Conservation (phyloP, 495 filamentous ascomycete genomes). For the Schizothecium vesticola region DNA sequence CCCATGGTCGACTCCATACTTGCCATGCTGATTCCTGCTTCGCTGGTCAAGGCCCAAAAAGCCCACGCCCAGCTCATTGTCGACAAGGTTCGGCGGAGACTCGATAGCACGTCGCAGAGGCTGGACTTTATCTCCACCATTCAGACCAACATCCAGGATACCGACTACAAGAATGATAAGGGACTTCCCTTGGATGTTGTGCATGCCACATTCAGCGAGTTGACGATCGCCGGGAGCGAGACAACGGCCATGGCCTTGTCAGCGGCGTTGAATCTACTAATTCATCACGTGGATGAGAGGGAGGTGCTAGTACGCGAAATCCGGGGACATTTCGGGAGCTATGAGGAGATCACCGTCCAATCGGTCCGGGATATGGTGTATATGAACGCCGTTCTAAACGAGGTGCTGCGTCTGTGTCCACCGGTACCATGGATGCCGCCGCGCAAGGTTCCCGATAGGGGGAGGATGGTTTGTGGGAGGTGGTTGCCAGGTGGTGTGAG, state of each 20-base stretch:
- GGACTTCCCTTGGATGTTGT: constrained; percentile 27
- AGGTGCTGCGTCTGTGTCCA: constrained; percentile 39
- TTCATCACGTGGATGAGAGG: constrained; percentile 37
- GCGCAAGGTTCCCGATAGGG: constrained; percentile 25
- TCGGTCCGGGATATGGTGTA: constrained; percentile 33
- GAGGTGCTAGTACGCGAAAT: constrained; percentile 39
- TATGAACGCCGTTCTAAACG: constrained; percentile 42
- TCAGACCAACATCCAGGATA: constrained; percentile 19
- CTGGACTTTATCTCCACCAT: constrained; percentile 39
- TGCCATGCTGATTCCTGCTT: constrained; percentile 30
- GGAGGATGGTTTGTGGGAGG: constrained; percentile 27
- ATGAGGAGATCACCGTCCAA: constrained; percentile 43
- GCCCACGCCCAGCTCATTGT: constrained; percentile 34
- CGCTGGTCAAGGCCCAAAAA: constrained; percentile 23
- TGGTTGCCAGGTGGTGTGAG: constrained; percentile 24
- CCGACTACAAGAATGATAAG: constrained; percentile 1
- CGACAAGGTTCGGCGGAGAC: constrained; percentile 35
- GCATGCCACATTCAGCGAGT: constrained; percentile 35
- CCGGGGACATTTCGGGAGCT: constrained; percentile 34
- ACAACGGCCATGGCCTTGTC: constrained; percentile 48
- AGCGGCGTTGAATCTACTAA: constrained; percentile 48
- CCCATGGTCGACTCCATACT: constrained; percentile 26
- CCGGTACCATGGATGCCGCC: constrained; percentile 31
- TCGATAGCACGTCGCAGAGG: constrained; percentile 26
- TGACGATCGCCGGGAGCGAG: constrained; percentile 49